Base-by-base conservation (phyloP, 2,329 filamentous ascomycete genomes). In the Myriosclerotinia scirpicola region DNA sequence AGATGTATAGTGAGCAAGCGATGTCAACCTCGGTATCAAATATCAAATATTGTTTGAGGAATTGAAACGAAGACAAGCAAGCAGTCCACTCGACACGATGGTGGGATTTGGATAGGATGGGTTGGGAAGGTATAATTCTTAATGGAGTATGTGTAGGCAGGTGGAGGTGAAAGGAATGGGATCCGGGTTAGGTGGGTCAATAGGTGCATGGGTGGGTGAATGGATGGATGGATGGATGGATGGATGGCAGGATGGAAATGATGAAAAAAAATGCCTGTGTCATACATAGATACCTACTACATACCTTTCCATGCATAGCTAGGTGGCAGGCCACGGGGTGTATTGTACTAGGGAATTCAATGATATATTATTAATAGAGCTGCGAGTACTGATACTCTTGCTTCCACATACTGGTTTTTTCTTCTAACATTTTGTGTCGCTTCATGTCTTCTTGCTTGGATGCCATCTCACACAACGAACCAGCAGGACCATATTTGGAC, bases 111-210 rank as follows among this genome's bases (percentile, higher is more conserved):
- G 58, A 61, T 61, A 61, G 44, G 44, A 38, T 50, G 38, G 46
- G 34, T 61, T 61, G 50, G 58, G 58, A 20, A 26, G 44, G 56
- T 17, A 26, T 61, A 60, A 50, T 55, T 50, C n/a, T 50, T 61
- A 61, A 61, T 61, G 58, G 58, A 50, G 44, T 38, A 50, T 50
- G 34, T 22, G 30, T 26, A 17, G 9, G n/a, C 20, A 26, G n/a
- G 9, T 38, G 9, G 53, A 34, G 40, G 38, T 34, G 54, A 11
- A 34, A 46, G 42, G 40, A 11, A 8, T 48, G 20, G 46, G 46
- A 50, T 50, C 11, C 8, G n/a, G 48, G 6, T 30, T 52, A 11
- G 6, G 3, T 52, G 22, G 6, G 7, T 52, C 11, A 26, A 26
- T 26, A 12, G 6, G 7, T 52, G 42, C 1, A 17, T 44, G 42